Conservation (phyloP, 352 stramenopile species). For the Phytophthora foliorum region DNA sequence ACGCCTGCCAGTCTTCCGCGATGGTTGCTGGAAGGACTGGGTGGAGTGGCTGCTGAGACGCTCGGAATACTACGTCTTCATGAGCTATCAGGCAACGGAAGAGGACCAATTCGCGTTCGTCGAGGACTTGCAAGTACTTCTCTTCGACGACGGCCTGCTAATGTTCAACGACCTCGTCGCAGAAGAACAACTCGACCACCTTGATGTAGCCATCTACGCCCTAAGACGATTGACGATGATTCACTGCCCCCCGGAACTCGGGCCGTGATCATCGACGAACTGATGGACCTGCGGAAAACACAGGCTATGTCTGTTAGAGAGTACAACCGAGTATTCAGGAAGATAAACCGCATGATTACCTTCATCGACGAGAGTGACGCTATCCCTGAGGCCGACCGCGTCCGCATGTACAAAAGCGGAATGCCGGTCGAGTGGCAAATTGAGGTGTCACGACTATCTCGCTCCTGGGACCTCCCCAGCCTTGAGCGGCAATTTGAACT, state of each 20-base stretch:
- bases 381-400: background rate
- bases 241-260: slow-evolving; percentile 6
- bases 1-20: background rate
- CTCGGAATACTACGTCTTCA: background rate
- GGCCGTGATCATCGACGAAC: slow-evolving; percentile 2
- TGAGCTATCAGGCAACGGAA: background rate
- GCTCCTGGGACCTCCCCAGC: background rate
- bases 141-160: slow-evolving; percentile 4
- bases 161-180: slow-evolving; percentile 6
- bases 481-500: background rate
- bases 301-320: background rate
- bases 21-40: slow-evolving; percentile 5
- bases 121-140: background rate
- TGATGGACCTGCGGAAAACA: background rate
- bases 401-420: slow-evolving; percentile 7
- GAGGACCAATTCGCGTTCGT: background rate
- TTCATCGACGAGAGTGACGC: slow-evolving; percentile 4
- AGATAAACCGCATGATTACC: background rate
- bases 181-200: background rate
- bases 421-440: slow-evolving; percentile 3
- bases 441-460: slow-evolving; percentile 1
- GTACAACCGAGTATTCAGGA: background rate
- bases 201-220: slow-evolving; percentile 7
- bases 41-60: background rate
- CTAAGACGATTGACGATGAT: slow-evolving; percentile 1